These are phyloP conservation scores for Boletus pseudopeckii DNA, from an alignment of 768 basidiomycete genomes.

Conservation along the genomic window DNA sequence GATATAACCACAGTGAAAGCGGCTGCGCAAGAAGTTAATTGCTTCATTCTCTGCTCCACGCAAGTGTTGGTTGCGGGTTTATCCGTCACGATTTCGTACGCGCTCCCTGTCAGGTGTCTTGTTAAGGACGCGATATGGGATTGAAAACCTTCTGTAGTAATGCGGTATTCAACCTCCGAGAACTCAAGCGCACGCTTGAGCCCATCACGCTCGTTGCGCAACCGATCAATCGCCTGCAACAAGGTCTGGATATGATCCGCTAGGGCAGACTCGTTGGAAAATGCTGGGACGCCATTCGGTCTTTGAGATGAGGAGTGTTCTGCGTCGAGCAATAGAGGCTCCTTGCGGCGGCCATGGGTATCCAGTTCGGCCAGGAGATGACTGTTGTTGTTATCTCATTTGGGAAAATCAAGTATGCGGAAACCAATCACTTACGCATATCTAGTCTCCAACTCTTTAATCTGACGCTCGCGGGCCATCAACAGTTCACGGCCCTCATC, in stretches of 20 bases:
- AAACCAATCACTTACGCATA: constrained; percentile 26
- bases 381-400: constrained; percentile 11
- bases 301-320: not conserved
- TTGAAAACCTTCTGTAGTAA: constrained; percentile 58
- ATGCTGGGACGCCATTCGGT: not conserved
- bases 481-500: constrained; percentile 21
- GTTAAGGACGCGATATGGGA: constrained; percentile 41
- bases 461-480: constrained; percentile 19
- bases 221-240: constrained; percentile 59
- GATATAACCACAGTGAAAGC: constrained; percentile 41
- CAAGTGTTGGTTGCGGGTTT: constrained; percentile 1
- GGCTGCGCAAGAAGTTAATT: constrained; percentile 32
- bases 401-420: not conserved
- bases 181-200: constrained; percentile 65
- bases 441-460: constrained; percentile 21
- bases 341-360: not conserved
- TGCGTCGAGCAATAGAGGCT: not conserved
- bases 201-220: constrained; percentile 63
- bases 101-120: constrained; percentile 20
- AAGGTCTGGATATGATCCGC: constrained; percentile 52
- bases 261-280: constrained; percentile 22
- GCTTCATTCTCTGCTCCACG: constrained; percentile 20
- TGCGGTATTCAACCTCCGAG: constrained; percentile 61
- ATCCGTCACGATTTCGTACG: constrained; percentile 14
- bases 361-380: constrained; percentile 22